Conservation (phyloP, 2,329 filamentous ascomycete species). For the Exophiala xenobiotica region DNA sequence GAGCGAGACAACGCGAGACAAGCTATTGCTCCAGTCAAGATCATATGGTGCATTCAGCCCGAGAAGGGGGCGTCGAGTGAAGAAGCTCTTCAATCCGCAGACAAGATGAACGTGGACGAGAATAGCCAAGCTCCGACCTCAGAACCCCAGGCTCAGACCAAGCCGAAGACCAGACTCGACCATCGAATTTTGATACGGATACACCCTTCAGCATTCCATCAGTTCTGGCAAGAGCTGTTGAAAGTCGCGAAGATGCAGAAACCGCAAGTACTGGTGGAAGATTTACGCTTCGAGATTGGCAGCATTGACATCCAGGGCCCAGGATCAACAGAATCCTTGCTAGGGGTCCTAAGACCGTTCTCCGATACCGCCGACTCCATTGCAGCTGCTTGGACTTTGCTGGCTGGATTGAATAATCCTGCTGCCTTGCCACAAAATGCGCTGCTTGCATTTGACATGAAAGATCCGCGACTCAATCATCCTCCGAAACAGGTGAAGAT, state of each 20-base stretch:
- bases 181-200: conserved; percentile 67
- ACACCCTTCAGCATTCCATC: conserved; percentile 74
- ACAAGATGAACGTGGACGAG: conserved; percentile 37
- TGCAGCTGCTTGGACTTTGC: conserved; percentile 39
- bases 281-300: conserved; percentile 69
- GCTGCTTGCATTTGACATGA: conserved; percentile 68
- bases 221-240: conserved; percentile 63
- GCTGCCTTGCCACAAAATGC: conserved; percentile 68
- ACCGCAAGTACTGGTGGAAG: conserved; percentile 62
- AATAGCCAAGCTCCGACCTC: conserved; percentile 1
- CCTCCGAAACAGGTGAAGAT: conserved; percentile 60
- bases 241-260: conserved; percentile 60
- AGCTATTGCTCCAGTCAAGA: conserved; percentile 68
- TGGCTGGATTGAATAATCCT: conserved; percentile 61
- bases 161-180: conserved; percentile 39
- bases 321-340: conserved; percentile 73
- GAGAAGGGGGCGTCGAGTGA: conserved; percentile 29
- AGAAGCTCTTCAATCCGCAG: neutral
- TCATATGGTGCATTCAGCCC: conserved; percentile 61
- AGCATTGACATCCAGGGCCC: conserved; percentile 71
- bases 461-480: conserved; percentile 77
- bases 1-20: conserved; percentile 54
- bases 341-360: conserved; percentile 62
- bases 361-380: conserved; percentile 37
- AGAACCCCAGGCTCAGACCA: neutral